These are phyloP conservation scores for Micractinium conductrix DNA, from an alignment of 139 green algal genomes.

Conservation along the genomic window DNA sequence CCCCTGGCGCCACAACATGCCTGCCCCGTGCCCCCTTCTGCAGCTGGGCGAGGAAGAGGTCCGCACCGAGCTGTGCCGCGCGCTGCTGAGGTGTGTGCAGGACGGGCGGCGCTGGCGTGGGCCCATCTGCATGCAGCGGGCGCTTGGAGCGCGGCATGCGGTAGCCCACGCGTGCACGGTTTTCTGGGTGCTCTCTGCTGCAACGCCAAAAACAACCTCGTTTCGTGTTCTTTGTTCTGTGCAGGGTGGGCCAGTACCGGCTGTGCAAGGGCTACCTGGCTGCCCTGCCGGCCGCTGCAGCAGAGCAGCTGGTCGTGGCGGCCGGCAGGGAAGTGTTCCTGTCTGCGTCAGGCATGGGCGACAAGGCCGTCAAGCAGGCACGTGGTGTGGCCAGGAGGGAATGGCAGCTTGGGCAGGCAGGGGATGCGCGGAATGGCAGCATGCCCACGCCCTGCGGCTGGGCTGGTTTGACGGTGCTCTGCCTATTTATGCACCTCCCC, in stretches of 20 bases:
- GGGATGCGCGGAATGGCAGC: too few species aligned
- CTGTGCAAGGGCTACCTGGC: conserved; percentile 32
- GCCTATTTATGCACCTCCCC: too few species aligned
- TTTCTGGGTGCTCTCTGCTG: too few species aligned
- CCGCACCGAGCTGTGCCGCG: conserved; percentile 23
- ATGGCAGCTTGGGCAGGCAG: background rate
- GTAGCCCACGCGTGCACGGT: too few species aligned
- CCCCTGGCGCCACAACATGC: too few species aligned
- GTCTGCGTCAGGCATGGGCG: conserved; percentile 3
- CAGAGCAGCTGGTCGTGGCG: conserved; percentile 43
- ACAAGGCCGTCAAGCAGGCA: conserved; percentile 30
- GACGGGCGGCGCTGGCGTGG: too few species aligned
- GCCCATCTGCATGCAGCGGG: too few species aligned
- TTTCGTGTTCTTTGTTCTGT: too few species aligned
- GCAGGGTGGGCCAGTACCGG: conserved; percentile 27
- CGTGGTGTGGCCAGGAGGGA: background rate
- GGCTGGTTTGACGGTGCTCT: background rate
- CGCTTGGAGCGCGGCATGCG: too few species aligned
- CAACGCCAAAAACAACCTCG: too few species aligned
- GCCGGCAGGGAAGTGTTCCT: conserved; percentile 33
- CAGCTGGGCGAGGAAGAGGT: conserved; percentile 27
- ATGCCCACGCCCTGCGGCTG: background rate
- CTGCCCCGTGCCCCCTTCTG: background rate
- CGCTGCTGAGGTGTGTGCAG: conserved; percentile 36
- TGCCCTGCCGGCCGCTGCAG: background rate